Base-by-base conservation (phyloP, 2,329 filamentous ascomycete species). In the Alternaria brassicae region DNA sequence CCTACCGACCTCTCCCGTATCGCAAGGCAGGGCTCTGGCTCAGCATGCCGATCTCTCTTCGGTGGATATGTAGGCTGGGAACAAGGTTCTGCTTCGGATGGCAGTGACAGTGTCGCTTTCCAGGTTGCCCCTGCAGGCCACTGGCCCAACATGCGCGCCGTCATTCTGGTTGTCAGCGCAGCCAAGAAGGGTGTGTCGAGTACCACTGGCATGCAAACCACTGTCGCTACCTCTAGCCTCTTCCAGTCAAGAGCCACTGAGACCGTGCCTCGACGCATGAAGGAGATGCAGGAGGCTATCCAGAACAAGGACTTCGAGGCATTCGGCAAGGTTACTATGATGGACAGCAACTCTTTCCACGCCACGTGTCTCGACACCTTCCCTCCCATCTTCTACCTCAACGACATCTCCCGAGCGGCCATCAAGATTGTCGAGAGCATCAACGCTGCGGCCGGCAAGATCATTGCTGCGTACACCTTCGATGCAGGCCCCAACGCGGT, bases 361-460 rank as follows among this genome's bases (percentile, higher is more conserved):
- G 92, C 95, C 36, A 92, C 90, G 57, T 98, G 95, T 78, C 83
- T 96, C 70, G 95, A 99, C 77, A 98, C 95, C 2, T 93, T 92
- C 81, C 95, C 96, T 42, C 95, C 96, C 17, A 99, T 99, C 76
- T 97, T 97, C 81, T 99, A 99, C 84, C 89, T 99, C 85, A 99
- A 97, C 80, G 95, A 99, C 76, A 89, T 94, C 15, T 94, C 90
- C 19, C 85, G 91, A 36, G 92, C 94, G 1, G 93, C 94, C 6
- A 92, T 99, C 60, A 86, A 92, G 52, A 88, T 92, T 15, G 93
- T 97, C 28, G 93, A 99, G 81, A 86, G 89, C 68, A 91, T 98
- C 81, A 99, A 99, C 75, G 84, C 84, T 53, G 85, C 85, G 23
- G 92, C 91, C 4, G 93, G 92, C 53, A 89, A 88, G 80, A 89